Conservation (phyloP, 2,329 filamentous ascomycete genomes). For the Exserohilum rostratum region DNA sequence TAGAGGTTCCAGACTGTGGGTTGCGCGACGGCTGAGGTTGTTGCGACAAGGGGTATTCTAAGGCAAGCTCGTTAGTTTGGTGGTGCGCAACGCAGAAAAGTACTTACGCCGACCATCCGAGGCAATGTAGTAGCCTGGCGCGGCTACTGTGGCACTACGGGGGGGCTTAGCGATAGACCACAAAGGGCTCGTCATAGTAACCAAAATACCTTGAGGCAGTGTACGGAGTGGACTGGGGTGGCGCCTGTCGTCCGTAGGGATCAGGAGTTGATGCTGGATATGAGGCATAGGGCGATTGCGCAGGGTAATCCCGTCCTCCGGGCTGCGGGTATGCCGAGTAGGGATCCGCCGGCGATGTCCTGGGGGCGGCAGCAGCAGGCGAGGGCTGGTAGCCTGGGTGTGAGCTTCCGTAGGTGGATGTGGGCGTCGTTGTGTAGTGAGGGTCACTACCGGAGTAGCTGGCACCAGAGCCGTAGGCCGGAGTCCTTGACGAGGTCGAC, state of each 20-base stretch:
- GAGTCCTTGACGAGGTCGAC: constrained; percentile 16
- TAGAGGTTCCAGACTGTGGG: constrained; percentile 31
- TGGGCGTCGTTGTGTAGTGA: constrained; percentile 43
- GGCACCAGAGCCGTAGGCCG: constrained; percentile 24
- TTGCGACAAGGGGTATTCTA: constrained; percentile 44
- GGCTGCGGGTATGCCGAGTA: constrained; percentile 40
- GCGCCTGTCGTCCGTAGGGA: constrained; percentile 32
- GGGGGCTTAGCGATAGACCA: constrained; percentile 50
- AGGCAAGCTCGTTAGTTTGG: constrained; percentile 23
- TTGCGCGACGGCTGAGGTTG: constrained; percentile 34
- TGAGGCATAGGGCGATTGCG: constrained; percentile 30
- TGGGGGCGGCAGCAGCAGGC: constrained; percentile 32
- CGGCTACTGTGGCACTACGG: constrained; percentile 38
- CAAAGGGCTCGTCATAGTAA: constrained; percentile 45
- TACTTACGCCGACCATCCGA: constrained; percentile 49
- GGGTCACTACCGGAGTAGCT: constrained; percentile 34
- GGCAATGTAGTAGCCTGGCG: constrained; percentile 47
- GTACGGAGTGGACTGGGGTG: constrained; percentile 29
- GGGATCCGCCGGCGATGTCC: constrained; percentile 41
- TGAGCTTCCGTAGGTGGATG: constrained; percentile 33
- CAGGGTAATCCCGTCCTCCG: constrained; percentile 29
- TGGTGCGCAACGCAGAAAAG: constrained; percentile 1
- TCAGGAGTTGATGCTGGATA: constrained; percentile 40
- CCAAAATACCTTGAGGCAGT: constrained; percentile 51
- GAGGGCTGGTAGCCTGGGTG: constrained; percentile 36